Percentiles rank a stretch among this genome's conserved stretches.
These are phyloP conservation scores for Trichoderma breve DNA, from an alignment of 2,329 filamentous ascomycete genomes.

Conservation along the genomic window DNA sequence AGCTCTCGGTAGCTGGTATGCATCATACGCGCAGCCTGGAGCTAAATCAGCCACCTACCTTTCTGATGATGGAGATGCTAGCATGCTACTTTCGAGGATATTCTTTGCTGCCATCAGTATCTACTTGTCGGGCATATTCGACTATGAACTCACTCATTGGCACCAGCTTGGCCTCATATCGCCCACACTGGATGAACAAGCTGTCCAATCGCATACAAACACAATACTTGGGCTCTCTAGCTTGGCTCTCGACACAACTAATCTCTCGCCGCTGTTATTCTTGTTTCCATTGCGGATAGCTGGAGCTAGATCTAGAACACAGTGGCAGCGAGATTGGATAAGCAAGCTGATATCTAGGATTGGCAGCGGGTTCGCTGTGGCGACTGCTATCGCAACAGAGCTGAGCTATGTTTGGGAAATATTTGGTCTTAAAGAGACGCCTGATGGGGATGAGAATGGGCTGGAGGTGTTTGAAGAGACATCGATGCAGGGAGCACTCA, in stretches of 20 bases:
- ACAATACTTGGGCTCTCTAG: conserved; percentile 27
- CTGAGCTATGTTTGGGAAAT: conserved; percentile 26
- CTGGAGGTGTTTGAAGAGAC: not conserved
- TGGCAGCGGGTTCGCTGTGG: conserved; percentile 29
- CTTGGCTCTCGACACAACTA: conserved; percentile 23
- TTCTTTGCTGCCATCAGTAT: conserved; percentile 37
- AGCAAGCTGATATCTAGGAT: conserved; percentile 24
- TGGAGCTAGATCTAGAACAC: conserved; percentile 30
- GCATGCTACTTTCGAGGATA: conserved; percentile 25
- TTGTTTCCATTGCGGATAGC: conserved; percentile 38
- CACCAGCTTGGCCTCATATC: conserved; percentile 24
- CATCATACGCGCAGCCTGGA: conserved; percentile 7
- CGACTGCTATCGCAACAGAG: conserved; percentile 27
- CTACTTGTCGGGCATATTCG: conserved; percentile 38
- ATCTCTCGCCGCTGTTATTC: conserved; percentile 33
- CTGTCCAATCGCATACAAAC: conserved; percentile 27
- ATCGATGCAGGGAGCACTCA: too few relatives aligned
- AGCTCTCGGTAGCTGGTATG: conserved; percentile 22
- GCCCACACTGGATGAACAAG: conserved; percentile 24
- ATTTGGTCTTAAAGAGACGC: not conserved
- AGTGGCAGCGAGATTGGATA: conserved; percentile 27
- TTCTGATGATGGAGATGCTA: conserved; percentile 6
- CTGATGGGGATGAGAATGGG: not conserved
- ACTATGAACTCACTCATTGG: conserved; percentile 37
- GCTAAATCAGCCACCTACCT: not conserved